Conservation (phyloP, 1,139 yeast species). For the Yamadazyma jaroonii region DNA sequence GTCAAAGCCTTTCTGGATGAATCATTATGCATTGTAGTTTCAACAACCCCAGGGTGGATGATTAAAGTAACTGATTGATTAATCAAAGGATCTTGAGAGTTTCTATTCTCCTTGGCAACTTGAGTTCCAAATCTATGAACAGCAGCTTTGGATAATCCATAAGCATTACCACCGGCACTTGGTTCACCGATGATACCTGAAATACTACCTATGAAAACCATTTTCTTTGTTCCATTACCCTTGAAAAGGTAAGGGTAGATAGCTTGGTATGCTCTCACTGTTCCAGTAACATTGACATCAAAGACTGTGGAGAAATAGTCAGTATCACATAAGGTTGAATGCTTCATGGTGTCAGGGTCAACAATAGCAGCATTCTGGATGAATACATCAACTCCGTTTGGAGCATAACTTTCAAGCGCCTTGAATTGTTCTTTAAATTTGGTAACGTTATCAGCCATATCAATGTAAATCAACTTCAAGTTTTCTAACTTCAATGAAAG, state of each 20-base stretch:
- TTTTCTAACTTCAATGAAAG: conserved; percentile 2
- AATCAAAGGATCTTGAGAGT: conserved; percentile 1
- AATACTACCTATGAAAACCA: conserved; percentile 7
- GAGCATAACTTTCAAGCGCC: conserved; percentile 5
- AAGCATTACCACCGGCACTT: conserved; percentile 8
- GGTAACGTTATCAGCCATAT: background rate
- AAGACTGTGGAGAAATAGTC: conserved; percentile 7
- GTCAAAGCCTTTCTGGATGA: conserved; percentile 5
- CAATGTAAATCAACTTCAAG: conserved; percentile 3
- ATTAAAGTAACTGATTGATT: conserved; percentile 7
- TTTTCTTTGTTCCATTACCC: conserved; percentile 5
- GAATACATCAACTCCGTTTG: conserved; percentile 8
- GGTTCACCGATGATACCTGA: conserved; percentile 5
- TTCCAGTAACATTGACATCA: conserved; percentile 8
- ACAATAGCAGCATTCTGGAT: conserved; percentile 5
- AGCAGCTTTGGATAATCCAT: conserved; percentile 14
- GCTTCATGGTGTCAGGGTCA: conserved; percentile 1
- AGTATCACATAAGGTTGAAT: conserved; percentile 7
- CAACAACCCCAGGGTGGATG: conserved; percentile 13
- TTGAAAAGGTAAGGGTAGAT: conserved; percentile 9
- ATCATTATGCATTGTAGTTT: conserved; percentile 9
- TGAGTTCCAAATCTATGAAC: conserved; percentile 10
- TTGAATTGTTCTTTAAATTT: conserved; percentile 1
- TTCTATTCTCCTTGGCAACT: conserved; percentile 7
- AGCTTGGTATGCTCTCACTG: conserved; percentile 5